Conservation (phyloP, 176 grass and related monocot genomes). For the Microstegium vimineum region DNA sequence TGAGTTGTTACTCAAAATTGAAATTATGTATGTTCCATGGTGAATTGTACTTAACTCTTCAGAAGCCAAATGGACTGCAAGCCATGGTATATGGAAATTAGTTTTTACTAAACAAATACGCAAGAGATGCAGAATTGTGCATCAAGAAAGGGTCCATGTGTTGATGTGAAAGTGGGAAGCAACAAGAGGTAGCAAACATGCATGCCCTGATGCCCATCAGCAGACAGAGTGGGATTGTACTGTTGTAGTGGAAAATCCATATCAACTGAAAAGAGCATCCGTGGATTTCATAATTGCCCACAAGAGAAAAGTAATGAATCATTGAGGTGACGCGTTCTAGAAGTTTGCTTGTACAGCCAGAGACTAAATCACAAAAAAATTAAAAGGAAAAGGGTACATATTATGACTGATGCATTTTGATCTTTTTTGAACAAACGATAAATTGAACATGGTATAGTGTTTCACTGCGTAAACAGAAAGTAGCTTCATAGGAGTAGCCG, state of each 20-base stretch:
- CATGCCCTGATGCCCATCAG: slow-evolving; percentile 14
- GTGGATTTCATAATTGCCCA: slow-evolving; percentile 21
- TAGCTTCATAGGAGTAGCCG: no score
- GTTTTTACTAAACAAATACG: neutral
- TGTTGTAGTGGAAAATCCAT: slow-evolving; percentile 36
- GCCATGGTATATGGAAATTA: neutral
- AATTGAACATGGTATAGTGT: neutral
- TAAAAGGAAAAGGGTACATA: neutral
- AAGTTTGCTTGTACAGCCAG: neutral
- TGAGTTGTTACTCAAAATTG: neutral
- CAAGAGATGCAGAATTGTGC: neutral
- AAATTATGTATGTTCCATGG: neutral
- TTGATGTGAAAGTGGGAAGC: slow-evolving; percentile 18
- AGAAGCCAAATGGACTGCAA: neutral
- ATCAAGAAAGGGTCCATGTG: neutral
- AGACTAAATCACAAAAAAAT: neutral
- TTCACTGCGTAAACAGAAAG: neutral
- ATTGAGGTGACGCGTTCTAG: neutral
- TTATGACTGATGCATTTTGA: neutral
- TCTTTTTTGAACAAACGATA: neutral
- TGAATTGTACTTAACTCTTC: neutral
- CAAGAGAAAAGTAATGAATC: neutral
- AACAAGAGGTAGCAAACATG: slow-evolving; percentile 23
- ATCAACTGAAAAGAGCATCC: slow-evolving; percentile 8
- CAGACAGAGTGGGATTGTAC: slow-evolving; percentile 6